These are phyloP conservation scores for Kluyveromyces nonfermentans DNA, from an alignment of 805 yeast species.

Conservation along the genomic window DNA sequence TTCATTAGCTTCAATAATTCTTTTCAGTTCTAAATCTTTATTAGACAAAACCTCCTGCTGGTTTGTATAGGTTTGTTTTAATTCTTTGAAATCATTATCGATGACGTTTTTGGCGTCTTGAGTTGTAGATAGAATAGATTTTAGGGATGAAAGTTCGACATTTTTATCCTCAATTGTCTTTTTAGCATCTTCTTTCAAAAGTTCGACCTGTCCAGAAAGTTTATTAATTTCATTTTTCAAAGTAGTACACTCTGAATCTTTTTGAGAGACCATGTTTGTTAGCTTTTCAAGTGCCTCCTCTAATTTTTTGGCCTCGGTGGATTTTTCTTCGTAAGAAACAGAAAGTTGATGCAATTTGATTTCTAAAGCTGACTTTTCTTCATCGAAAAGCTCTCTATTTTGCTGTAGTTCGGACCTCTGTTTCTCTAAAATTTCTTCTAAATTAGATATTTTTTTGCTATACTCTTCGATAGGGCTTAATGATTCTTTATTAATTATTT, in stretches of 20 bases:
- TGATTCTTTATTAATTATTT: constrained; percentile 38
- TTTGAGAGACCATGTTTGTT: not conserved
- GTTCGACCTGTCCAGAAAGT: not conserved
- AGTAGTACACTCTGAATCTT: not conserved
- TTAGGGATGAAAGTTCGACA: not conserved
- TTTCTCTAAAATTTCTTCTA: constrained; percentile 7
- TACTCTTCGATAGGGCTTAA: constrained; percentile 41
- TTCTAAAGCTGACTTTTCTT: constrained; percentile 2
- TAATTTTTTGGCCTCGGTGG: not conserved
- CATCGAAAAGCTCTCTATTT: constrained; percentile 2
- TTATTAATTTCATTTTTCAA: no score
- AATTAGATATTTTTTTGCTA: constrained; percentile 20
- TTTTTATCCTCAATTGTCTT: not conserved
- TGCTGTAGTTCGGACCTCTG: not conserved
- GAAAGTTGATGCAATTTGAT: not conserved
- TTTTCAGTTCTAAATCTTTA: not conserved
- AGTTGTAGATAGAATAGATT: not conserved
- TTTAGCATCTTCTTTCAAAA: not conserved
- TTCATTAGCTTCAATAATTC: not conserved
- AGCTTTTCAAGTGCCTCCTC: not conserved
- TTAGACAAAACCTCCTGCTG: not conserved
- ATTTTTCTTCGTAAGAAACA: not conserved
- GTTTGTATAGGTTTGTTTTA: not conserved
- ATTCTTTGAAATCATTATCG: not conserved
- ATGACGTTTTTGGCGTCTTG: not conserved